phyloP scores from a whole-genome alignment of 768 basidiomycete species.

The Hygrocybe coccinea region DNA sequence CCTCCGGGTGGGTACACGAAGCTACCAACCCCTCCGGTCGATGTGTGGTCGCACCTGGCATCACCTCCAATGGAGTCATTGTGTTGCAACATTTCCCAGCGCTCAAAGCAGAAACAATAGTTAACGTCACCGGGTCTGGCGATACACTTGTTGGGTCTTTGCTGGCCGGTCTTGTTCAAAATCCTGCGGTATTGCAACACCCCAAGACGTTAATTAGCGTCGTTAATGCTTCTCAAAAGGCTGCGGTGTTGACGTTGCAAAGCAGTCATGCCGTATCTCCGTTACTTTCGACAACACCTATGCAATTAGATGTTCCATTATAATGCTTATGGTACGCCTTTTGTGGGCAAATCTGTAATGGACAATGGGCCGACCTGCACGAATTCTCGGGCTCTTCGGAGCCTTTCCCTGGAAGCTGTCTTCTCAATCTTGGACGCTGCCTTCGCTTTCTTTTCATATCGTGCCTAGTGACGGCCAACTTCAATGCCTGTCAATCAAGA shows the following conservation, averaged over 20 bases:
- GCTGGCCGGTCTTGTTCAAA: conserved; percentile 55
- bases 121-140: conserved; percentile 89
- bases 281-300: conserved; percentile 37
- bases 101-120: conserved; percentile 34
- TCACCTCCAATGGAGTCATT: conserved; percentile 42
- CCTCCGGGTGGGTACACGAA: conserved; percentile 49
- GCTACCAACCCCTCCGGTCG: conserved; percentile 44
- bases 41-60: conserved; percentile 48
- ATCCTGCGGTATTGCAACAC: conserved; percentile 42
- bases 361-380: conserved; percentile 59
- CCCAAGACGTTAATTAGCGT: conserved; percentile 40
- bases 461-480: conserved; percentile 34
- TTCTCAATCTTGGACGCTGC: conserved; percentile 33
- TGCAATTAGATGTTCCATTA: conserved; percentile 3
- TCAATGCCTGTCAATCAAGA: neutral
- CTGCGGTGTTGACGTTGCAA: conserved; percentile 56
- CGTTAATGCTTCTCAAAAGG: conserved; percentile 57
- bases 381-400: conserved; percentile 46
- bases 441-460: conserved; percentile 52
- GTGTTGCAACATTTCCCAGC: conserved; percentile 75
- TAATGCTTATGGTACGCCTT: neutral
- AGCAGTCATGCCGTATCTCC: conserved; percentile 65
- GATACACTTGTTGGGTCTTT: conserved; percentile 86
- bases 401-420: conserved; percentile 43
- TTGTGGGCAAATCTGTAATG: neutral